Base-by-base conservation (phyloP, 345 rosid species). In the Eucalyptus erythrocorys region DNA sequence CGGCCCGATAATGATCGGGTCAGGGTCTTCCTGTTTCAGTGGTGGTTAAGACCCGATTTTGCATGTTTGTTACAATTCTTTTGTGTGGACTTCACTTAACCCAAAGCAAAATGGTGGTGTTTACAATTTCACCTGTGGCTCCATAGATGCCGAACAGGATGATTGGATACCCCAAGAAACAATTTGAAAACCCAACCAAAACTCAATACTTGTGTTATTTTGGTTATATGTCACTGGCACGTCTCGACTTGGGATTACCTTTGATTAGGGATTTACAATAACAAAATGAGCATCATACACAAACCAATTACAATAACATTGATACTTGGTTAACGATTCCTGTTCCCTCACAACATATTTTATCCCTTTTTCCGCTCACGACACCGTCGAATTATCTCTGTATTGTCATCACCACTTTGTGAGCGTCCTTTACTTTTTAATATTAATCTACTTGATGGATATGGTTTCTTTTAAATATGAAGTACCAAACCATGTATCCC, bases 141-240 rank as follows among this genome's bases (percentile, higher is more conserved):
- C 26, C 81, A 10, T 1, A 9, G 43, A 19, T 71, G 81, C 43
- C 81, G 2, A 37, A 71, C 81, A 10, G 14, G 10, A 5, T 4
- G 40, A 68, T 37, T 34, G 37, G 45, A 37, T 19, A 0, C 37
- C 76, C 76, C 76, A 14, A n/a, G 26, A 19, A 71, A 19, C 81
- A 71, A 40, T 71, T 11, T 19, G 81, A 37, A 26, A 37, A 71
- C 26, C 19, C 45, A 1, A 8, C 13, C 0, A 0, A 19, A 37
- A 71, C 13, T 34, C 81, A 71, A 45, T 37, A 0, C 19, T 19
- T 0, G 14, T 17, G 2, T 71, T 71, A 7, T 19, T 9, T 71
- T 0, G 13, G 7, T 24, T 7, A 8, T 15, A 3, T 10, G 14
- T 10, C 19, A 8, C 1, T 17, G 14, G 3, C 45, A 37, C 7